A percentile compares a stretch with the other conserved stretches of the same genome.
phyloP scores from a whole-genome alignment of 129 eudicot species.

The sunflower (Helianthus annuus) region DNA sequence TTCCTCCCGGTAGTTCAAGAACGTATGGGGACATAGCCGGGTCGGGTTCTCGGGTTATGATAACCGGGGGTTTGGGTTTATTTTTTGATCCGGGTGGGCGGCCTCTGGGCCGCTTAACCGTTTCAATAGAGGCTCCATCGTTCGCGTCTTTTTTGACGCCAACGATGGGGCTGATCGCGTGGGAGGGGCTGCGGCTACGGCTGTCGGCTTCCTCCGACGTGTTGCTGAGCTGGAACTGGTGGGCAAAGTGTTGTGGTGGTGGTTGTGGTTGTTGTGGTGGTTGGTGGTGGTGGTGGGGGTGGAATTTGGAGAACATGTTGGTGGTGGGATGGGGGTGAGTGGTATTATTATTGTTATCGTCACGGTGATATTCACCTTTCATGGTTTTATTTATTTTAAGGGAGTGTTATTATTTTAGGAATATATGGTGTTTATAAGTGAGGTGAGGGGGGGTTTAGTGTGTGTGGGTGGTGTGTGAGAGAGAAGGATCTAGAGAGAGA shows the following conservation, averaged over 20 bases:
- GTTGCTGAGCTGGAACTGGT: slow-evolving; percentile 32
- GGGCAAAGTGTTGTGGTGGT: slow-evolving; percentile 22
- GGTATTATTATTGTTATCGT: slow-evolving; percentile 19
- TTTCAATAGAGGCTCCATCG: slow-evolving; percentile 72
- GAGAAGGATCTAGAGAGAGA: slow-evolving; percentile 19
- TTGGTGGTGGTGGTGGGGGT: slow-evolving; percentile 36
- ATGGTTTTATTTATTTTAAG: slow-evolving; percentile 14
- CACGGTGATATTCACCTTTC: slow-evolving; percentile 53
- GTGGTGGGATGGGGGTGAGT: slow-evolving; percentile 22
- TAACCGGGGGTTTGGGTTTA: slow-evolving; percentile 68
- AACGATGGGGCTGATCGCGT: slow-evolving; percentile 1
- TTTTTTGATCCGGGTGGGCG: slow-evolving; percentile 83
- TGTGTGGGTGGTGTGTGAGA: slow-evolving; percentile 23
- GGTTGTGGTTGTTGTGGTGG: slow-evolving; percentile 30
- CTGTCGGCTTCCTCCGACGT: slow-evolving; percentile 58
- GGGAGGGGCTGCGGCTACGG: slow-evolving; percentile 32
- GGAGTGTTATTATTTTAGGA: neutral
- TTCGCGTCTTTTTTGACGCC: slow-evolving; percentile 22
- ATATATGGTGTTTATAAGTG: neutral
- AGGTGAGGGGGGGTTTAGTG: slow-evolving; percentile 5
- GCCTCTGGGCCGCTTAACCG: slow-evolving; percentile 69
- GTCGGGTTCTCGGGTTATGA: slow-evolving; percentile 61
- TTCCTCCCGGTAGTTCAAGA: slow-evolving; percentile 56
- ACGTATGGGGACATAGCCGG: slow-evolving; percentile 66
- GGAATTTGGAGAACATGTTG: slow-evolving; percentile 57